Conservation (phyloP, 768 basidiomycete species). For the Amanita thiersii region DNA sequence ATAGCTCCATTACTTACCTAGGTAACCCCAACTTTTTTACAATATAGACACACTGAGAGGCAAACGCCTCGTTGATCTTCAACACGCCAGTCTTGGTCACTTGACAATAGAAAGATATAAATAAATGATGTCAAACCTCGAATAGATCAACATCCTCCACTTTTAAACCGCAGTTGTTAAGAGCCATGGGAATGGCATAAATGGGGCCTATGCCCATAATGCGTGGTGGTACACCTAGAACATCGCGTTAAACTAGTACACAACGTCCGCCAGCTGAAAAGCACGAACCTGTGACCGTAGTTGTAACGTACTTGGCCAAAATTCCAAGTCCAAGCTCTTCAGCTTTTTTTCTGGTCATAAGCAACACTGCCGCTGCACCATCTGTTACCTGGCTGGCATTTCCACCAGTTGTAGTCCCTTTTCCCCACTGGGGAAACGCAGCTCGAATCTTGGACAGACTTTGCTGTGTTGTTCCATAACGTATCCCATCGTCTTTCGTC, state of each 20-base stretch:
- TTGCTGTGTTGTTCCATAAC: conserved; percentile 66
- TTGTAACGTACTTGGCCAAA: conserved; percentile 74
- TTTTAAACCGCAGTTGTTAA: conserved; percentile 59
- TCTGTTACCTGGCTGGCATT: conserved; percentile 85
- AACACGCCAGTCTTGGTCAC: not conserved
- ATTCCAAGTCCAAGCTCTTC: conserved; percentile 65
- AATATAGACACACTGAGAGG: conserved; percentile 73
- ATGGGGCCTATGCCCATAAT: conserved; percentile 87
- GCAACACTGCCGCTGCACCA: conserved; percentile 70
- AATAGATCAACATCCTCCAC: conserved; percentile 70
- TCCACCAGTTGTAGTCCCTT: conserved; percentile 67
- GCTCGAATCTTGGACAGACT: conserved; percentile 53
- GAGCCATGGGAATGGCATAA: conserved; percentile 73
- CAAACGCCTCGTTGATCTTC: conserved; percentile 90
- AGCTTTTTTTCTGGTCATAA: conserved; percentile 78
- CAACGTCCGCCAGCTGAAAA: no score
- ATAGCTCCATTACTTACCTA: conserved; percentile 18
- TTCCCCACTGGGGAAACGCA: conserved; percentile 82
- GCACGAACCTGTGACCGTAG: conserved; percentile 55
- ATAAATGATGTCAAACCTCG: conserved; percentile 40
- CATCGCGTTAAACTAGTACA: no score
- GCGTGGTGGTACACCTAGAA: conserved; percentile 65
- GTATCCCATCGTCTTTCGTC: conserved; percentile 69
- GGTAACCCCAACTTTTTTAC: conserved; percentile 56
- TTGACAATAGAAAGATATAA: not conserved